Evolutionary conservation across 768 basidiomycete species (phyloP).

Genomic region (Boletus edulis): DNA sequence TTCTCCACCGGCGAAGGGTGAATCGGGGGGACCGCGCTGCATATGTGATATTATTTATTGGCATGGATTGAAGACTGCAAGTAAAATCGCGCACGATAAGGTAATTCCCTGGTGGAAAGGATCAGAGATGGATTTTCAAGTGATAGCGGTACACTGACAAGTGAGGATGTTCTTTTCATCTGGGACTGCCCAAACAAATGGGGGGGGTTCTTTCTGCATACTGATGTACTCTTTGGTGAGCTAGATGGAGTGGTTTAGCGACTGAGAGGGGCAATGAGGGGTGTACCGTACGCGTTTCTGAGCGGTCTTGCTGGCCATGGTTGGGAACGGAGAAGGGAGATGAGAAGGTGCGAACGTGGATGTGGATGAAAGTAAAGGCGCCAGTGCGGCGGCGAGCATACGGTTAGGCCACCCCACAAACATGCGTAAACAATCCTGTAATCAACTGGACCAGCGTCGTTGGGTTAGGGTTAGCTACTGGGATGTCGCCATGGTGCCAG

Average conservation of each 20-base stretch:
- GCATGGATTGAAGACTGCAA: not conserved
- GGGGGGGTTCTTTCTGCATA: slow-evolving; percentile 93
- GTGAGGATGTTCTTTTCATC: slow-evolving; percentile 97
- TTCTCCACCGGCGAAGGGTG: slow-evolving; percentile 88
- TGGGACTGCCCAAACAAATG: slow-evolving; percentile 93
- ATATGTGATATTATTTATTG: slow-evolving; percentile 9
- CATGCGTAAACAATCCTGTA: slow-evolving; percentile 17
- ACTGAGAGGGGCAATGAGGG: not conserved
- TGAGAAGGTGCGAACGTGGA: slow-evolving; percentile 12
- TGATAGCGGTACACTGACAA: slow-evolving; percentile 54
- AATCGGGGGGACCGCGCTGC: slow-evolving; percentile 92
- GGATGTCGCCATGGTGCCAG: slow-evolving; percentile 12
- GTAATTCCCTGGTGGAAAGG: slow-evolving; percentile 74
- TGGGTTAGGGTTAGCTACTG: slow-evolving; percentile 22
- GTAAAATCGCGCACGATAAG: slow-evolving; percentile 65
- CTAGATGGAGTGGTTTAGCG: slow-evolving; percentile 35
- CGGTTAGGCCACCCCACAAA: slow-evolving; percentile 27
- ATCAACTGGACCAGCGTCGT: not conserved
- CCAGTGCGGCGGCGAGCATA: slow-evolving; percentile 24
- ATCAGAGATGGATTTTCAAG: slow-evolving; percentile 10
- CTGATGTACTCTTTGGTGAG: slow-evolving; percentile 84
- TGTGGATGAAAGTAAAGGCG: slow-evolving; percentile 23
- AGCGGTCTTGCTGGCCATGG: slow-evolving; percentile 84
- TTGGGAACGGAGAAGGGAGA: not conserved
- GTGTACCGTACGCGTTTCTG: slow-evolving; percentile 67